These are phyloP conservation scores for Yamadazyma philogaea DNA, from an alignment of 805 yeast species.

Conservation along the genomic window DNA sequence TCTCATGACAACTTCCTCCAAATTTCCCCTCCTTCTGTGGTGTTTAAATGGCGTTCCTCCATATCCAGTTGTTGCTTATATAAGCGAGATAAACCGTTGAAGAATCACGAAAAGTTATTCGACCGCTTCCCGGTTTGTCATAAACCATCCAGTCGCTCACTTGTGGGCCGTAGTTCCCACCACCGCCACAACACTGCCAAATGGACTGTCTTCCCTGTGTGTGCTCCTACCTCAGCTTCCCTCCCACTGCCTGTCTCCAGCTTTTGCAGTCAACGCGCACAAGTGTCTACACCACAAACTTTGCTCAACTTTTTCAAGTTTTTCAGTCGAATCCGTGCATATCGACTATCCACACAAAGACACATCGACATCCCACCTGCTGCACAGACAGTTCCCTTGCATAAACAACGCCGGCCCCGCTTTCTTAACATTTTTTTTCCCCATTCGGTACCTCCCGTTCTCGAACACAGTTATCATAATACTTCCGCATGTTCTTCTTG, in stretches of 20 bases:
- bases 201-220: too few species aligned
- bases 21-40: not conserved
- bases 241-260: not conserved
- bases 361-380: not conserved
- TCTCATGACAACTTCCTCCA: too few species aligned
- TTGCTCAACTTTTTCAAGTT: not conserved
- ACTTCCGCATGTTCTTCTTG: constrained; percentile 37
- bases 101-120: too few species aligned
- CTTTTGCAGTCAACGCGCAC: not conserved
- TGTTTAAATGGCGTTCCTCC: too few species aligned
- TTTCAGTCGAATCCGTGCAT: not conserved
- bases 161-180: too few species aligned
- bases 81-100: not conserved
- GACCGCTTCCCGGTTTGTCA: too few species aligned
- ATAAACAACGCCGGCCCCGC: not conserved
- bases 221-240: too few species aligned
- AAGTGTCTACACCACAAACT: not conserved
- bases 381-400: not conserved
- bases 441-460: not conserved
- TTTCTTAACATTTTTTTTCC: not conserved
- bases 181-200: too few species aligned
- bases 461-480: not conserved
- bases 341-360: not conserved
- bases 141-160: too few species aligned
- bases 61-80: too few species aligned